Conservation (phyloP, 2,329 filamentous ascomycete species). For the Aulographum hederae region DNA sequence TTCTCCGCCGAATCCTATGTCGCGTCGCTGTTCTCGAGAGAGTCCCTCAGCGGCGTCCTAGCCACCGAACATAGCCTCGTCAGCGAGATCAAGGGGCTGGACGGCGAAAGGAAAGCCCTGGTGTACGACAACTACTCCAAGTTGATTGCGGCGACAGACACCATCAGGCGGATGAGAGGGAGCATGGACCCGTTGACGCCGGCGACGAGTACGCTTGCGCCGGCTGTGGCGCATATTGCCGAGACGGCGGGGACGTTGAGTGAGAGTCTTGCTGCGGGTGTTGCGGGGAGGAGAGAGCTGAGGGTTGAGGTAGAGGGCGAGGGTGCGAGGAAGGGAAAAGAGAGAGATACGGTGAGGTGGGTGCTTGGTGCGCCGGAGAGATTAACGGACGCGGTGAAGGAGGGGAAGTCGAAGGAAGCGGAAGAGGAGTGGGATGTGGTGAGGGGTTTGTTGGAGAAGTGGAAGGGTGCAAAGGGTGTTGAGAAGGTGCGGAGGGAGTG, state of each 20-base stretch:
- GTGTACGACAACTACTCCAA: conserved; percentile 99
- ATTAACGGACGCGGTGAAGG: conserved; percentile 37
- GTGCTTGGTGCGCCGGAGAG: conserved; percentile 42
- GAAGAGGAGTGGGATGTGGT: conserved; percentile 29
- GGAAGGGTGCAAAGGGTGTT: conserved; percentile 24
- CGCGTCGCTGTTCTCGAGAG: conserved; percentile 38
- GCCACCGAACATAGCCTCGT: conserved; percentile 52
- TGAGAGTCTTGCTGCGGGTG: conserved; percentile 16
- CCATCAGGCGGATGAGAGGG: conserved; percentile 66
- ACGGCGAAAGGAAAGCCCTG: conserved; percentile 89
- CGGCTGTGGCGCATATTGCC: conserved; percentile 59
- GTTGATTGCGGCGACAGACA: conserved; percentile 88
- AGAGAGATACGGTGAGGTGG: conserved; percentile 41
- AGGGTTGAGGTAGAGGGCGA: conserved; percentile 7
- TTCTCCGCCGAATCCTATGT: conserved; percentile 63
- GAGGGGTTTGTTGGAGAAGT: conserved; percentile 20
- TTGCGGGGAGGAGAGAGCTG: conserved; percentile 9
- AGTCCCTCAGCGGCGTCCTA: conserved; percentile 49
- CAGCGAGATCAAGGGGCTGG: conserved; percentile 67
- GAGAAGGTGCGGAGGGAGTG: conserved; percentile 20
- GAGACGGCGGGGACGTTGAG: conserved; percentile 31
- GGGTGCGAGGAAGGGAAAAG: conserved; percentile 18
- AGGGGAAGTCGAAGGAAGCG: conserved; percentile 44
- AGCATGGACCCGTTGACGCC: conserved; percentile 68
- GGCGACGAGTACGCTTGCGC: conserved; percentile 53